Evolutionary conservation across 345 rosid species (phyloP).

Genomic region (Leavenworthia alabamica): DNA sequence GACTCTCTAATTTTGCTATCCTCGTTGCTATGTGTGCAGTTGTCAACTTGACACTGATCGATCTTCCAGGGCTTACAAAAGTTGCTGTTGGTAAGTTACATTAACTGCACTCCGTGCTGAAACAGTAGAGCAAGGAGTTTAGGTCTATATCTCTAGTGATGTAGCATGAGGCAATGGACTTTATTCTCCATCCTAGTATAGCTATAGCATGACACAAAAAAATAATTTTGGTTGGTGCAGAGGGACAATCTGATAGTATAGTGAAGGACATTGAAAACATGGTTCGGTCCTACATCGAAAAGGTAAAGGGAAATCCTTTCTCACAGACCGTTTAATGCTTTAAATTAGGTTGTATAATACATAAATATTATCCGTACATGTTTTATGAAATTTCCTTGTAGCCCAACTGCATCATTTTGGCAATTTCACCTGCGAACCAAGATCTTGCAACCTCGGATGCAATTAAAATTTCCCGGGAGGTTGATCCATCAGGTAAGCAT

Average conservation of each 20-base stretch:
- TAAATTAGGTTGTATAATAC: constrained; percentile 5
- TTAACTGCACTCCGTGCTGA: neutral
- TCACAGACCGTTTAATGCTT: neutral
- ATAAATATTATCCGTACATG: neutral
- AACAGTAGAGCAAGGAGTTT: constrained; percentile 4
- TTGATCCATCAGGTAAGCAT: constrained; percentile 80
- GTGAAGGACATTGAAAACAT: constrained; percentile 96
- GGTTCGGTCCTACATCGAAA: constrained; percentile 95
- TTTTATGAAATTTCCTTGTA: constrained; percentile 33
- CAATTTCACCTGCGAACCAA: constrained; percentile 99
- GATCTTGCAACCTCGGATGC: constrained; percentile 99
- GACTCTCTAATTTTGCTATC: neutral
- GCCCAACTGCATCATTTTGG: constrained; percentile 96
- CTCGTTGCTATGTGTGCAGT: constrained; percentile 46
- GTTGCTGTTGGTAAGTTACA: constrained; percentile 85
- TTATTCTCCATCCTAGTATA: neutral
- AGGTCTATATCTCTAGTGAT: neutral
- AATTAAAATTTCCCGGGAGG: constrained; percentile 96
- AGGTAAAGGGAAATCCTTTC: constrained; percentile 46
- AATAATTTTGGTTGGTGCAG: constrained; percentile 40
- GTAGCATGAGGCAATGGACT: neutral
- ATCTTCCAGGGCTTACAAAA: constrained; percentile 99
- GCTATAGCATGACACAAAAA: neutral
- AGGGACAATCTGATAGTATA: constrained; percentile 93
- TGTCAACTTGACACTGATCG: constrained; percentile 92